Percentiles rank a stretch among this genome's conserved stretches.
Conservation (phyloP, 495 filamentous ascomycete genomes). For the Pyronema omphalodes region DNA sequence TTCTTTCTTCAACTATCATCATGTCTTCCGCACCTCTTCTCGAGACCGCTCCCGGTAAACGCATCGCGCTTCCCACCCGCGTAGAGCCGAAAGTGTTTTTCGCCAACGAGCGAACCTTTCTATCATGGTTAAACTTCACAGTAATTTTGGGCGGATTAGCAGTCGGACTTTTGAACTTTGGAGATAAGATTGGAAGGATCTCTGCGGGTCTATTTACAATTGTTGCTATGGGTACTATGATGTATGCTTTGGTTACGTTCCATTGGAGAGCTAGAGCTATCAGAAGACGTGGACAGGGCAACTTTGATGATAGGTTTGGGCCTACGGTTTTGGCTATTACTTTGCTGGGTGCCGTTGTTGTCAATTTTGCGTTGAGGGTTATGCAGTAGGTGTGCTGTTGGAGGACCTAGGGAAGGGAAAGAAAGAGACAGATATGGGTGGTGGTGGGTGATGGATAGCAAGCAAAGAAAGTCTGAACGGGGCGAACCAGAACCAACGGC, state of each 20-base stretch:
- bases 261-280: constrained; percentile 95
- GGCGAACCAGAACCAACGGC: too few relatives aligned
- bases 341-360: constrained; percentile 65
- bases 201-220: constrained; percentile 82
- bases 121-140: constrained; percentile 96
- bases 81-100: constrained; percentile 98
- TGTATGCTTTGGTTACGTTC: constrained; percentile 86
- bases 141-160: constrained; percentile 92
- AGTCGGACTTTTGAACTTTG: constrained; percentile 93
- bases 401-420: not conserved
- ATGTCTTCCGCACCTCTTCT: constrained; percentile 98
- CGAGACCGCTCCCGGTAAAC: constrained; percentile 84
- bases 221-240: constrained; percentile 87
- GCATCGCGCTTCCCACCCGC: constrained; percentile 91
- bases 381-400: constrained; percentile 29
- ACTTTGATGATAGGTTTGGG: constrained; percentile 89
- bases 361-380: constrained; percentile 85
- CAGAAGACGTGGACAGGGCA: constrained; percentile 71
- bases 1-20: not conserved
- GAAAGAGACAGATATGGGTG: not conserved
- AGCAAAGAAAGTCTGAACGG: too few relatives aligned
- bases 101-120: constrained; percentile 96
- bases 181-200: constrained; percentile 80
- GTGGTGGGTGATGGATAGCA: not conserved
- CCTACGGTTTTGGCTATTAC: constrained; percentile 77